Percentiles rank a stretch among this genome's conserved stretches.
Conservation (phyloP, 306 rosid species). For the Fragaria nilgerrensis region DNA sequence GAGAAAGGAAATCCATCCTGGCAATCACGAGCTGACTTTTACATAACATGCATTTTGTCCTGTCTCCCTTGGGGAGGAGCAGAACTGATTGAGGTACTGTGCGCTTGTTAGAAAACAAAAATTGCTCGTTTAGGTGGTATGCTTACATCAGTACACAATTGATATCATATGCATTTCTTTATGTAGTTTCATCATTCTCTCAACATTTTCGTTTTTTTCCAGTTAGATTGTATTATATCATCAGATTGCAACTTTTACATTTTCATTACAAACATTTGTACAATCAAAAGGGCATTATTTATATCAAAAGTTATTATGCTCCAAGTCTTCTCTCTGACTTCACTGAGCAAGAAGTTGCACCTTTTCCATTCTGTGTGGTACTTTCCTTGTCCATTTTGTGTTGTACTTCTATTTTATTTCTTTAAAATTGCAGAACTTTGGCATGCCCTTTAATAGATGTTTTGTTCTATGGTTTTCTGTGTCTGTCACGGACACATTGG, state of each 20-base stretch:
- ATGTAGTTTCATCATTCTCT: background rate
- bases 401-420: background rate
- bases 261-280: background rate
- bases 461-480: background rate
- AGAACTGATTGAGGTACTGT: constrained; percentile 81
- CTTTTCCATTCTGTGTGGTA: background rate
- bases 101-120: constrained; percentile 9
- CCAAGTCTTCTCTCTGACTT: background rate
- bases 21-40: constrained; percentile 97
- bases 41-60: constrained; percentile 79
- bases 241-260: background rate
- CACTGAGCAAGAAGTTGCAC: background rate
- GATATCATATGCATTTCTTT: background rate
- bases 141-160: background rate
- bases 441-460: background rate
- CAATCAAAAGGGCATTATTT: background rate
- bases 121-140: background rate
- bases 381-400: background rate
- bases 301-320: background rate
- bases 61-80: constrained; percentile 99
- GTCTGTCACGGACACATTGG: background rate
- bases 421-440: background rate
- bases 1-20: constrained; percentile 97
- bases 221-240: background rate
- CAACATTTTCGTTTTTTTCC: background rate